Conservation (phyloP, 2,329 filamentous ascomycete genomes). For the Penicillium sp. region DNA sequence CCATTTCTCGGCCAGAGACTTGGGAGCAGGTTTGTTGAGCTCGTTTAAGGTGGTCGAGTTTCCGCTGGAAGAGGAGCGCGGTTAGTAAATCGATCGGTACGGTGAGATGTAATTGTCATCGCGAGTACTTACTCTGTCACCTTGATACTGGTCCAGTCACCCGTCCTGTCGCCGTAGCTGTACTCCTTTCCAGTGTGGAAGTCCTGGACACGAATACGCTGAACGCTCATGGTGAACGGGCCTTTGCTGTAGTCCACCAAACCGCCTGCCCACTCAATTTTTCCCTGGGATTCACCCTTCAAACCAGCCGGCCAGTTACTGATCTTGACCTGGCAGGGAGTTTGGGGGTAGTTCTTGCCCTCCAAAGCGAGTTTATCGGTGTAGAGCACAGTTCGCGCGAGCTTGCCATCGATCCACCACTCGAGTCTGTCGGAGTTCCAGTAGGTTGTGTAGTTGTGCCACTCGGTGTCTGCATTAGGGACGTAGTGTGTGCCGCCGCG, state of each 20-base stretch:
- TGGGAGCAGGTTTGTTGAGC: constrained; percentile 37
- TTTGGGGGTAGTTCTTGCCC: constrained; percentile 67
- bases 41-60: constrained; percentile 54
- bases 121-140: constrained; percentile 45
- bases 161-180: constrained; percentile 62
- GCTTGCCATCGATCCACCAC: constrained; percentile 65
- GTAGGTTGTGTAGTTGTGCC: constrained; percentile 58
- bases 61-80: constrained; percentile 58
- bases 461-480: constrained; percentile 56
- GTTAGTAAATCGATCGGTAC: constrained; percentile 6
- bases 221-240: constrained; percentile 74
- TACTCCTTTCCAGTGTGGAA: constrained; percentile 67
- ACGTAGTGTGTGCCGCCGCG: constrained; percentile 75
- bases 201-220: constrained; percentile 60
- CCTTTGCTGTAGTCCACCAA: constrained; percentile 64
- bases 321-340: constrained; percentile 70
- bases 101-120: not conserved
- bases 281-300: constrained; percentile 40
- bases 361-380: constrained; percentile 53
- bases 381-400: constrained; percentile 63
- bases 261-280: constrained; percentile 70
- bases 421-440: constrained; percentile 66
- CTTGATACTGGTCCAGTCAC: constrained; percentile 67
- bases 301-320: constrained; percentile 69
- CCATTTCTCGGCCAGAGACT: constrained; percentile 46